Evolutionary conservation across 257 asterid genomes (phyloP), one percentile per base, ranked within the genome.

Genomic region (Coffea eugenioides): DNA sequence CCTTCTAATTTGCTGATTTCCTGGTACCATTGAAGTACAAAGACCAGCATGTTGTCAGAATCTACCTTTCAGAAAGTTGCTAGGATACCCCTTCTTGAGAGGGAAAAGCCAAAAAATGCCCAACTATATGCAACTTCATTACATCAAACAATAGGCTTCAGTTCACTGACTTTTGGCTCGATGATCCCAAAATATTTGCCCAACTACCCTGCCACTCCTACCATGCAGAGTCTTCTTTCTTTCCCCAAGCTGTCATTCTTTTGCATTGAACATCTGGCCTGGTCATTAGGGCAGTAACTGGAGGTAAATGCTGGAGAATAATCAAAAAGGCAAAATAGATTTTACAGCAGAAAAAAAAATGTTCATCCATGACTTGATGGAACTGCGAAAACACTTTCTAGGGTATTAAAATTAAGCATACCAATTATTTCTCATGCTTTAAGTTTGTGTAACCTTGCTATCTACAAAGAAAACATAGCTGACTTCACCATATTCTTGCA

Each of bases 401-500:
- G 8, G 48, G 4, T 39, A 39, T 39, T 39, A 66, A 7, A 43
- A 18, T 49, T n/a, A 77, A 51, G 11, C 27, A 52, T 21, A 65
- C 8, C 43, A 51, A 59, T 62, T 23, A 34, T 6, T 66, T 16
- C 39, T n/a, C 34, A 15, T 76, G n/a, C 12, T 23, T 15, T 10
- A 2, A 48, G 52, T 36, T 14, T 64, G 13, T 23, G 31, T 25
- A n/a, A 64, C 2, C 18, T n/a, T 25, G 31, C 10, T 25, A 12
- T 27, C 39, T 64, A 12, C 18, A 25, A 25, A 25, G 18, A 64
- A 64, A n/a, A 25, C 7, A 51, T 23, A 20, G 23, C 2, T 45
- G 36, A 49, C 1, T 8, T 81, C 54, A 34, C 5, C 11, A 14
- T 31, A 67, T 34, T 52, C 54, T 41, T 83, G 80, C 91, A 88